Base-by-base conservation (phyloP, 768 basidiomycete species). In the Crassisporium funariophilum region DNA sequence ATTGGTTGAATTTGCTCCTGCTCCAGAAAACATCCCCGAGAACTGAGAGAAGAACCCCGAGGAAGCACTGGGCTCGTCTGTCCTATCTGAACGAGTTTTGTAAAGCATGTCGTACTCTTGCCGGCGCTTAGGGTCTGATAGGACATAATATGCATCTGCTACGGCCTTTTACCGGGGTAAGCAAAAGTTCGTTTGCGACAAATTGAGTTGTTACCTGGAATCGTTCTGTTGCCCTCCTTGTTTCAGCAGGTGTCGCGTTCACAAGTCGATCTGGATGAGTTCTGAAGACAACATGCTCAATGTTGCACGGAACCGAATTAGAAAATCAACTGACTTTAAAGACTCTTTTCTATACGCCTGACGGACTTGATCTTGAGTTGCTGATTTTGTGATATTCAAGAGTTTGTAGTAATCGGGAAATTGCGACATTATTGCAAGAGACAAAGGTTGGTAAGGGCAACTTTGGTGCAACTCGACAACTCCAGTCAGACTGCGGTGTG, bases 71-170 rank as follows among this genome's bases (percentile, higher is more conserved):
- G 91, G 86, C 53, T 87, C 81, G 15, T 70, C 71, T 10, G 83
- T 79, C 41, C 70, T 78, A 55, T 83, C 81, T 24, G 70, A 52
- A 41, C 78, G 79, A 6, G 81, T 76, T n/a, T 71, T 65, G 60
- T 86, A 86, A 0, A 91, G 66, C 0, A 54, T 53, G 54, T 91
- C 90, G 53, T 91, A 91, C 65, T 91, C 88, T 58, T 65, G 73
- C 47, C 86, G 79, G 47, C 88, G 76, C 34, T 76, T 74, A 4
- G 83, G 67, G 65, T 97, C 91, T 2, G 90, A 92, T 27, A 98
- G 80, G 20, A 95, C 88, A 63, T 91, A 97, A 69, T 95, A 95
- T 13, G 93, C 93, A 65, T 97, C 94, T 43, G 94, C 92, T 52
- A 97, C 84, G 6, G 87, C 83, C 87, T 88, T n/a, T n/a, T n/a